Conservation (phyloP, 2,329 filamentous ascomycete species). For the Taxawa tesnikishii region DNA sequence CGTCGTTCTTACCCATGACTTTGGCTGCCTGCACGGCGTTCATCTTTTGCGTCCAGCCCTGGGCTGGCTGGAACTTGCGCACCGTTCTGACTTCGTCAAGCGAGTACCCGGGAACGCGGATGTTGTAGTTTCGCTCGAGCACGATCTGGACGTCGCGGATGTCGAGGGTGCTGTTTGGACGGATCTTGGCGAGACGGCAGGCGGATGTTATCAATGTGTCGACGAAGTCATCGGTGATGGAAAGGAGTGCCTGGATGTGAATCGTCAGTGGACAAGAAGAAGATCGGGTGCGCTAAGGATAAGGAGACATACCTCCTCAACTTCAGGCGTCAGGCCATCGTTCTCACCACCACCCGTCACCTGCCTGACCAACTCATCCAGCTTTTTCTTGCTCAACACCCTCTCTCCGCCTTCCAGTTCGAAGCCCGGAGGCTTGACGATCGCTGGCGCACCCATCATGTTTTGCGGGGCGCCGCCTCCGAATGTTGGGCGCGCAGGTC, state of each 20-base stretch:
- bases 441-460: constrained; percentile 75
- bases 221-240: constrained; percentile 86
- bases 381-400: constrained; percentile 93
- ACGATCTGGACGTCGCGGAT: constrained; percentile 50
- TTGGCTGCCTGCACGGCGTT: constrained; percentile 92
- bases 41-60: constrained; percentile 93
- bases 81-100: constrained; percentile 91
- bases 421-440: constrained; percentile 69
- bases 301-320: constrained; percentile 65
- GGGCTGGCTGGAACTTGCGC: constrained; percentile 78
- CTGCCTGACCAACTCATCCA: constrained; percentile 88
- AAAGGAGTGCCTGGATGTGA: constrained; percentile 60
- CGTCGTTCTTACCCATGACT: constrained; percentile 35
- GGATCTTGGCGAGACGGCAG: constrained; percentile 85
- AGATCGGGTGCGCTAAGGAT: not conserved
- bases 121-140: constrained; percentile 54
- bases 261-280: constrained; percentile 4
- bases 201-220: constrained; percentile 80
- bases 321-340: constrained; percentile 73
- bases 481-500: constrained; percentile 65
- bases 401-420: constrained; percentile 84
- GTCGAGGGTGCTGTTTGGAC: constrained; percentile 80
- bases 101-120: constrained; percentile 82
- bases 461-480: constrained; percentile 69
- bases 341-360: constrained; percentile 72